Percentiles rank a stretch among this genome's conserved stretches.
phyloP scores from a whole-genome alignment of 2,329 filamentous ascomycete genomes.

The Fusarium devonianum region DNA sequence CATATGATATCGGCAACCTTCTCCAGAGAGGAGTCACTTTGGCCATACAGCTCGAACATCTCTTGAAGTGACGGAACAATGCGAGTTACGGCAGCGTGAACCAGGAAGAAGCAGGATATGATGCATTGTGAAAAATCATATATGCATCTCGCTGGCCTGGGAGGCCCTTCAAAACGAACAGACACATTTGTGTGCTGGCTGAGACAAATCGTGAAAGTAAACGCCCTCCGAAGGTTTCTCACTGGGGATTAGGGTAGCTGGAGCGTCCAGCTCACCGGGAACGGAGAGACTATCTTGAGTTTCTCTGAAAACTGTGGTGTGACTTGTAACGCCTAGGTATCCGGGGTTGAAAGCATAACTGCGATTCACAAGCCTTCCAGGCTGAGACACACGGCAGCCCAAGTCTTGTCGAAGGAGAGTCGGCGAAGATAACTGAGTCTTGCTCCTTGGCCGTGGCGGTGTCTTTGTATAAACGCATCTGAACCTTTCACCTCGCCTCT shows the following conservation, averaged over 20 bases:
- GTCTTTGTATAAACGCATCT: constrained; percentile 47
- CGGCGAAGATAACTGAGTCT: not conserved
- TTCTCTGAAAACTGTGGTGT: constrained; percentile 51
- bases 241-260: not conserved
- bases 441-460: constrained; percentile 14
- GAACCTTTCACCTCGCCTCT: constrained; percentile 40
- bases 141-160: constrained; percentile 19
- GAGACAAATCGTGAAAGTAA: constrained; percentile 30
- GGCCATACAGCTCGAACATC: constrained; percentile 41
- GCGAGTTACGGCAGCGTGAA: constrained; percentile 41
- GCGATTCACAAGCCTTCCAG: constrained; percentile 8
- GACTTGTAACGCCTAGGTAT: constrained; percentile 56
- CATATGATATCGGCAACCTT: constrained; percentile 48
- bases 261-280: constrained; percentile 30
- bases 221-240: constrained; percentile 1
- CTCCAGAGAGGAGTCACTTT: constrained; percentile 44
- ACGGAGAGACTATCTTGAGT: constrained; percentile 49
- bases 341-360: constrained; percentile 41
- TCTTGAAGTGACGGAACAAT: constrained; percentile 47
- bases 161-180: constrained; percentile 18
- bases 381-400: constrained; percentile 7
- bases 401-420: not conserved
- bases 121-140: constrained; percentile 21
- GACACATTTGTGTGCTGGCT: constrained; percentile 30
- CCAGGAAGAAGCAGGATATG: constrained; percentile 43